Base-by-base conservation (phyloP, 1,139 yeast genomes). In the Saccharomyces hybrid region DNA sequence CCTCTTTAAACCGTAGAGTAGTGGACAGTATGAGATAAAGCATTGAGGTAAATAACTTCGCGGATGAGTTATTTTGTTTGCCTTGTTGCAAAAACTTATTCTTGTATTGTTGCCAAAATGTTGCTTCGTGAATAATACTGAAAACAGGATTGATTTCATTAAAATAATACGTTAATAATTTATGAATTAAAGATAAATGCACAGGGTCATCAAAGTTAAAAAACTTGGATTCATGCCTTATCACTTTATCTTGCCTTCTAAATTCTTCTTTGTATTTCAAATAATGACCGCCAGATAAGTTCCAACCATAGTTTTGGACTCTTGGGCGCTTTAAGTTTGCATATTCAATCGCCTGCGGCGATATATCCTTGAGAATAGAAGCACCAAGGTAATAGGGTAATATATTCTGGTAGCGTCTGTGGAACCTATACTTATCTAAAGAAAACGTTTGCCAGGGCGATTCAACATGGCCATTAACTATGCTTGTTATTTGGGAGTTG, bases 261-360 rank as follows among this genome's bases (percentile, higher is more conserved):
- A 31, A 31, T 2, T 31, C 34, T 61, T 58, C 29, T 58, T 77
- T 77, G 6, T 75, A 71, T 27, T 68, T 67, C 21, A 81, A 61
- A 63, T 80, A 83, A 59, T 78, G 78, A 19, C 76, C 76, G 1
- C 88, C 87, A 42, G 80, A 75, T 79, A 82, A 73, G 63, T 83
- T 83, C 87, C 87, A 83, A 14, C 86, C 87, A 62, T 81, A 83
- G 58, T 75, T 79, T 63, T 83, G 88, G 19, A 75, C 71, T 55
- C 88, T 68, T 2, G 88, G 88, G 11, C 79, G 62, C 4, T 71
- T 65, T 3, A 82, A 76, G 47, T 72, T 66, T 38, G 68, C 63
- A 53, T 72, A 70, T 60, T 56, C 57, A 4, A 73, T 69, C 24
- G 75, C 76, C 4, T 72, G 50, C 12, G 44, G 73, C 8, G 77